Base-by-base conservation (phyloP, 139 green algal genomes). In the Marvania coccoides region DNA sequence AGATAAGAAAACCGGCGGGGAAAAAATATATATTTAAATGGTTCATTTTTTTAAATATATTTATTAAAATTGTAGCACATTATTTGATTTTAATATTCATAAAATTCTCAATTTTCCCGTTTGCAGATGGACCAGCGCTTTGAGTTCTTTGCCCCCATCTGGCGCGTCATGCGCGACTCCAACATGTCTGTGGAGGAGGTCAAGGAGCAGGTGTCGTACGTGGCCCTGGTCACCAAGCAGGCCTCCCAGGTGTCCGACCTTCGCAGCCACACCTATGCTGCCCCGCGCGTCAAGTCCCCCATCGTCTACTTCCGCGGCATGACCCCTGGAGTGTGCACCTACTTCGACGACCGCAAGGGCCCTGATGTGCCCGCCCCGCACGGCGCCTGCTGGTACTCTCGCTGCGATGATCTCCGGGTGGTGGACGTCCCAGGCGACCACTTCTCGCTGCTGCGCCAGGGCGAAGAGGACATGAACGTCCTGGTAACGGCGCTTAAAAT, bases 61-160 rank as follows among this genome's bases (percentile, higher is more conserved):
- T 47, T 47, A 14, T 47, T 47, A 47, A n/a, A n/a, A n/a, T n/a
- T n/a, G n/a, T n/a, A n/a, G n/a, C n/a, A n/a, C n/a, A n/a, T n/a
- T n/a, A n/a, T n/a, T n/a, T n/a, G n/a, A n/a, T n/a, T n/a, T n/a
- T n/a, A n/a, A n/a, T n/a, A n/a, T 59, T 59, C 34, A 26, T 59
- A 12, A 59, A 40, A 29, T 40, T 9, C 36, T 12, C 12, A 12
- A 23, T 59, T 9, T 12, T 59, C 36, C 14, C 14, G 10, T 13
- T 24, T 37, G 2, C 69, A 83, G 61, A 76, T 83, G 54, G 54
- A 75, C 28, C 34, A 85, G 67, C 87, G 82, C 66, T 89, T 83
- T 61, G 85, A 88, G 63, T 95, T 92, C 80, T 95, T 95, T 66
- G 88, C 88, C 3, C 88, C 88, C 51, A 89, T 95, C 63, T 95